Percentiles rank a stretch among this genome's conserved stretches.
Conservation (phyloP, 805 yeast genomes). For the Torulaspora quercuum region DNA sequence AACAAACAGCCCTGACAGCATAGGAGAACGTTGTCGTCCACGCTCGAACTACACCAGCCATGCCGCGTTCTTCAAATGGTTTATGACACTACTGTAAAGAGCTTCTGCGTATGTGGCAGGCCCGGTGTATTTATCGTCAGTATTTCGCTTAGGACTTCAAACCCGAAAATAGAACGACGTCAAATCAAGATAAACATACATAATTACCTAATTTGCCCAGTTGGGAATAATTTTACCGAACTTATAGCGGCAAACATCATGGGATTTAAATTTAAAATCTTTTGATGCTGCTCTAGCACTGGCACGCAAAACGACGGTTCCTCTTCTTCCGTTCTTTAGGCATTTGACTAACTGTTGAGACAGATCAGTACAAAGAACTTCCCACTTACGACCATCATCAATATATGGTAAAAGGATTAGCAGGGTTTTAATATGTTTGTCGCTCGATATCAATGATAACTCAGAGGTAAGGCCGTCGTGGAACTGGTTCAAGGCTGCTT, state of each 20-base stretch:
- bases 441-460: constrained; percentile 2
- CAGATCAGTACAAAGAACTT: constrained; percentile 7
- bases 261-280: constrained; percentile 4
- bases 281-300: background rate
- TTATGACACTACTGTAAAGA: too few relatives aligned
- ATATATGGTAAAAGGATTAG: constrained; percentile 16
- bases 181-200: too few relatives aligned
- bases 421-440: constrained; percentile 12
- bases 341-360: constrained; percentile 13
- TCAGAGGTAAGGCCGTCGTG: constrained; percentile 30
- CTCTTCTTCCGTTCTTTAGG: constrained; percentile 20
- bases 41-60: constrained; percentile 7
- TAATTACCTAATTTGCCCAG: too few relatives aligned
- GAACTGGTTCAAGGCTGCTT: constrained; percentile 27
- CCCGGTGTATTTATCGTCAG: too few relatives aligned
- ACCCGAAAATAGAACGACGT: too few relatives aligned
- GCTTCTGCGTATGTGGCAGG: too few relatives aligned
- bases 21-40: constrained; percentile 41
- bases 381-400: constrained; percentile 4
- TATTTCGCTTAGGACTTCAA: too few relatives aligned
- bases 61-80: background rate
- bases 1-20: constrained; percentile 58
- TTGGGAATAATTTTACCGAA: constrained; percentile 7
- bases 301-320: constrained; percentile 11
- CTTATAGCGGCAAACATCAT: constrained; percentile 5